A percentile compares a stretch with the other conserved stretches of the same genome.
These are phyloP conservation scores for Colletotrichum karsti DNA, from an alignment of 2,329 filamentous ascomycete species.

Conservation along the genomic window DNA sequence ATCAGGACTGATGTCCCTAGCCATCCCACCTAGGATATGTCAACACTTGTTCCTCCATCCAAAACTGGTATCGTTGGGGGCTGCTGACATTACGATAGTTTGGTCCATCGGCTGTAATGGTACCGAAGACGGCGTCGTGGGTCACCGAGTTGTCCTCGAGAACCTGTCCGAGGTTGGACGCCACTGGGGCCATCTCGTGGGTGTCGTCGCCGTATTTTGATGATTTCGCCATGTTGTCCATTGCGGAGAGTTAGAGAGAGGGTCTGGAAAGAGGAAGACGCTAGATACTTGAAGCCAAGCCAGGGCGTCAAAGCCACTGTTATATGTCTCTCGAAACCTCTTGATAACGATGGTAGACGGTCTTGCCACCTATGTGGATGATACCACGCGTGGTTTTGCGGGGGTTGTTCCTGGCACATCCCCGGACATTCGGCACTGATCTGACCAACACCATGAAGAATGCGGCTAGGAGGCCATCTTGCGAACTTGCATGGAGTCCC, in stretches of 20 bases:
- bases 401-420: neutral
- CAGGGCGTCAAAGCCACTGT: neutral
- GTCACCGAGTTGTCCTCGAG: conserved; percentile 1
- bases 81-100: conserved; percentile 16
- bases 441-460: neutral
- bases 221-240: neutral
- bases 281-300: neutral
- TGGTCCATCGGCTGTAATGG: conserved; percentile 33
- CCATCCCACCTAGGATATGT: conserved; percentile 46
- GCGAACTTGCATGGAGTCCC: too few relatives aligned
- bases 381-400: neutral
- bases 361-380: neutral
- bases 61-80: conserved; percentile 39
- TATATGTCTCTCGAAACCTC: neutral
- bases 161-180: neutral
- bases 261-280: neutral
- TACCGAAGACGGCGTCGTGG: conserved; percentile 44
- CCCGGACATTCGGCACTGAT: neutral
- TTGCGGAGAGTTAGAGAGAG: neutral
- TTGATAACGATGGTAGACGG: neutral
- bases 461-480: too few relatives aligned
- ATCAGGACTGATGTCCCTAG: conserved; percentile 50
- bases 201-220: neutral
- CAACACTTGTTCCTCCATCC: neutral
- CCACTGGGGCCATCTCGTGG: neutral